Evolutionary conservation across 129 eudicot species (phyloP), one percentile per base, ranked within the genome.

Genomic region (Pulicaria dysenterica): DNA sequence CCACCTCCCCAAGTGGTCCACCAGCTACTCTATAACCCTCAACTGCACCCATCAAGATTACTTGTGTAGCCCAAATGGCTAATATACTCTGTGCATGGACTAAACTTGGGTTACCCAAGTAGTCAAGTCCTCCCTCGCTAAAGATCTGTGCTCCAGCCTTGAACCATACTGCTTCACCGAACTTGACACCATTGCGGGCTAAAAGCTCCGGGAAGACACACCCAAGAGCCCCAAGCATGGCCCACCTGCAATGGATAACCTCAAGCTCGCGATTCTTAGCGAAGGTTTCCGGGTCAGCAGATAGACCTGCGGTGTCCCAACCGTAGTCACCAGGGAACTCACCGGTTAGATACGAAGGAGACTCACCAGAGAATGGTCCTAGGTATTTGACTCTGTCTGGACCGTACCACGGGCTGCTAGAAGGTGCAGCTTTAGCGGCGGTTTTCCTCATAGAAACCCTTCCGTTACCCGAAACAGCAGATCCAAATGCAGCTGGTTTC

Each of bases 361-460:
- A 46, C 57, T 66, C 71, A 15, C 71, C 57, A 16, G 71, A 66
- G 71, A 66, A 66, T 4, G 71, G 71, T 31, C 71, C 71, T 5
- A 66, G 37, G 71, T 66, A 65, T 41, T 65, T 65, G 38, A 65
- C 64, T 42, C 43, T 58, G 42, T 58, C 64, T 58, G 41, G 64
- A 58, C 64, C 65, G 8, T 59, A 36, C 58, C 51, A 17, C 1
- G 72, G 72, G 50, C 69, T 63, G 37, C 69, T 42, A 8, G 69
- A 15, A 2, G 50, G 39, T 42, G 49, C 69, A 1, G 49, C 69
- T 42, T 63, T 63, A 8, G 65, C 36, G 46, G 65, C 65, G 8
- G 45, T 5, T 59, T 59, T 59, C 46, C 65, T 59, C 65, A 59
- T 59, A 3, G 65, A 59, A 3, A 59, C 65, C 11, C 24, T 37